phyloP scores from a whole-genome alignment of 2,329 filamentous ascomycete species.

The Bertia moriformis region DNA sequence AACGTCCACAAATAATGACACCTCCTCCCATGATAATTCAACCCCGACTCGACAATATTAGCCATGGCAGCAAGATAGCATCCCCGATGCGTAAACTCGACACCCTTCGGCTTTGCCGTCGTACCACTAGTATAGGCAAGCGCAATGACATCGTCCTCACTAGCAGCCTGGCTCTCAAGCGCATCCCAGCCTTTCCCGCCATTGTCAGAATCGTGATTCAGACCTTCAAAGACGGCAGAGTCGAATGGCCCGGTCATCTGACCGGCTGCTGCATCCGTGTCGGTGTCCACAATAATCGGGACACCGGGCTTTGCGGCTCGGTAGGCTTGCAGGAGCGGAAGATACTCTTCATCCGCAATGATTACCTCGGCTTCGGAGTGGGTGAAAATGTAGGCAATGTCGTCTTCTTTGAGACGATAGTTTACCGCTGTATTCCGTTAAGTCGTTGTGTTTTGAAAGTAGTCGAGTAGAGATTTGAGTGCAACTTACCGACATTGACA shows the following conservation, averaged over 20 bases:
- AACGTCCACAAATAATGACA: conserved; percentile 84
- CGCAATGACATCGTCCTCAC: conserved; percentile 72
- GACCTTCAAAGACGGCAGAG: conserved; percentile 66
- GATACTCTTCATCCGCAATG: conserved; percentile 73
- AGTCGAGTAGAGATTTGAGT: conserved; percentile 18
- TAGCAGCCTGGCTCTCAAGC: conserved; percentile 51
- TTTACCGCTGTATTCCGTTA: conserved; percentile 34
- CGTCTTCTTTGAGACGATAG: conserved; percentile 65
- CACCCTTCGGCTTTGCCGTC: conserved; percentile 81
- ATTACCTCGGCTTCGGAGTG: conserved; percentile 78
- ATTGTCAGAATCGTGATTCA: conserved; percentile 52
- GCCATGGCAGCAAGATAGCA: conserved; percentile 71
- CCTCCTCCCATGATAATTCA: conserved; percentile 56
- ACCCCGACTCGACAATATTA: conserved; percentile 76
- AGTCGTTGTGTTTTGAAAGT: conserved; percentile 22
- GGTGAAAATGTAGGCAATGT: conserved; percentile 80
- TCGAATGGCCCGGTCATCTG: conserved; percentile 69
- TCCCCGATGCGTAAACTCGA: conserved; percentile 79
- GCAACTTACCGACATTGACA: conserved; percentile 54
- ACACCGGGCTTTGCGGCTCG: conserved; percentile 43
- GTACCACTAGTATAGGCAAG: conserved; percentile 91
- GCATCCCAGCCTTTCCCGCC: conserved; percentile 63
- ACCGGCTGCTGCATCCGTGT: conserved; percentile 66
- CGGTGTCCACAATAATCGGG: conserved; percentile 63
- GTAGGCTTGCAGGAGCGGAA: conserved; percentile 54